Percentiles rank a stretch among this genome's conserved stretches.
Evolutionary conservation across 2,329 filamentous ascomycete genomes (phyloP).

Genomic region (Knoxdaviesia capensis): DNA sequence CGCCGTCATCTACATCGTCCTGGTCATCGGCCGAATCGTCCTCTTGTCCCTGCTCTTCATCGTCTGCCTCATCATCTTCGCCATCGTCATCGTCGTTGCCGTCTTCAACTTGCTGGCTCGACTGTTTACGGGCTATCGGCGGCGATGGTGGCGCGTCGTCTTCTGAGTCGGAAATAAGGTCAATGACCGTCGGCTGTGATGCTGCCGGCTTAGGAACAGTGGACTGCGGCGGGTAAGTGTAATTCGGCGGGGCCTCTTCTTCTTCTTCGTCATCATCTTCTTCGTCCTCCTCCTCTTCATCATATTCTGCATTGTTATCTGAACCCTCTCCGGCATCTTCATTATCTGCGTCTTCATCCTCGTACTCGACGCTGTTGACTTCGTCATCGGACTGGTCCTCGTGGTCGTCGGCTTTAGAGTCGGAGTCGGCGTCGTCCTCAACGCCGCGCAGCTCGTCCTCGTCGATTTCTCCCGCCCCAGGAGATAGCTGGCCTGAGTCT

Average conservation of each 20-base stretch:
- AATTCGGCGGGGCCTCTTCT: not conserved
- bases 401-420: not conserved
- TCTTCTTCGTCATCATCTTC: conserved; percentile 2
- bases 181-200: conserved; percentile 21
- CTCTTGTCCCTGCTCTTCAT: not conserved
- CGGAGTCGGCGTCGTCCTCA: not conserved
- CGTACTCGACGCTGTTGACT: not conserved
- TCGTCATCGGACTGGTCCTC: conserved; percentile 2
- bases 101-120: conserved; percentile 1
- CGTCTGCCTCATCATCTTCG: not conserved
- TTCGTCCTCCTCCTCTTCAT: not conserved
- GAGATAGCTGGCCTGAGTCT: not conserved
- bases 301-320: not conserved
- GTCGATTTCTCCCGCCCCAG: conserved; percentile 1
- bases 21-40: conserved; percentile 6
- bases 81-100: conserved; percentile 1
- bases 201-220: too few relatives aligned
- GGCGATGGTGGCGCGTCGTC: conserved; percentile 8
- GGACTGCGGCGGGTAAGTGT: too few relatives aligned
- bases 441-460: conserved; percentile 2
- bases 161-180: conserved; percentile 25
- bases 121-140: not conserved
- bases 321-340: not conserved
- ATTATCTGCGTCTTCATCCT: not conserved
- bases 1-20: conserved; percentile 2